phyloP scores from a whole-genome alignment of 305 asterid genomes.

The Fraxinus ornus region DNA sequence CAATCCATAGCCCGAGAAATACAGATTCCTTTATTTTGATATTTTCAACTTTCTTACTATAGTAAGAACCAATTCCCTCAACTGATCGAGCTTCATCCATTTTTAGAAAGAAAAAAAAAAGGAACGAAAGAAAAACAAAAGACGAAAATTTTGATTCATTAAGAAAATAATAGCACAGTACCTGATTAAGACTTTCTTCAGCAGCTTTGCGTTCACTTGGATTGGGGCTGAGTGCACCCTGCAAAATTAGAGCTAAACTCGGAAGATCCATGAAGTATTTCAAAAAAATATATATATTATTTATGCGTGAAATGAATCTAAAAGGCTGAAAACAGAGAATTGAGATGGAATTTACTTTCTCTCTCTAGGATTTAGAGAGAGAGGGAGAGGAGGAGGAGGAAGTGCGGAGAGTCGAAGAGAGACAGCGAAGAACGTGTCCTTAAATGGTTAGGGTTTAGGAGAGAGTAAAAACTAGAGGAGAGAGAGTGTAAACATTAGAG shows the following conservation, averaged over 20 bases:
- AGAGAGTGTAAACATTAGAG: neutral
- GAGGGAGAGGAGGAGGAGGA: constrained; percentile 12
- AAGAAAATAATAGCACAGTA: constrained; percentile 11
- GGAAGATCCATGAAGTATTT: constrained; percentile 68
- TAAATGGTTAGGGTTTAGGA: constrained; percentile 81
- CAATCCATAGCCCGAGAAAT: neutral
- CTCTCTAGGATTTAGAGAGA: constrained; percentile 47
- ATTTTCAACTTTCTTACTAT: constrained; percentile 11
- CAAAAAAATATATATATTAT: neutral
- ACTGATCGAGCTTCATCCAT: neutral
- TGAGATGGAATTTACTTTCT: neutral
- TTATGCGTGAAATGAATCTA: neutral
- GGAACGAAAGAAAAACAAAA: neutral
- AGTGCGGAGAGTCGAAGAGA: constrained; percentile 26
- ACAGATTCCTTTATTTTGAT: neutral
- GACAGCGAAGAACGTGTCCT: constrained; percentile 37
- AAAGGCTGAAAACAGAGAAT: neutral
- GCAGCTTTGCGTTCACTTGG: constrained; percentile 84
- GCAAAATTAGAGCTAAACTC: constrained; percentile 65
- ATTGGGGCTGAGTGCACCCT: constrained; percentile 83
- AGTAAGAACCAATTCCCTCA: neutral
- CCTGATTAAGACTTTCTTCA: constrained; percentile 90
- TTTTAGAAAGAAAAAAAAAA: neutral
- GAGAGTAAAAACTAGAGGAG: constrained; percentile 1
- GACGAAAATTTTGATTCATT: neutral